phyloP scores from a whole-genome alignment of 306 rosid species.

The Pyrus bretschneideri region DNA sequence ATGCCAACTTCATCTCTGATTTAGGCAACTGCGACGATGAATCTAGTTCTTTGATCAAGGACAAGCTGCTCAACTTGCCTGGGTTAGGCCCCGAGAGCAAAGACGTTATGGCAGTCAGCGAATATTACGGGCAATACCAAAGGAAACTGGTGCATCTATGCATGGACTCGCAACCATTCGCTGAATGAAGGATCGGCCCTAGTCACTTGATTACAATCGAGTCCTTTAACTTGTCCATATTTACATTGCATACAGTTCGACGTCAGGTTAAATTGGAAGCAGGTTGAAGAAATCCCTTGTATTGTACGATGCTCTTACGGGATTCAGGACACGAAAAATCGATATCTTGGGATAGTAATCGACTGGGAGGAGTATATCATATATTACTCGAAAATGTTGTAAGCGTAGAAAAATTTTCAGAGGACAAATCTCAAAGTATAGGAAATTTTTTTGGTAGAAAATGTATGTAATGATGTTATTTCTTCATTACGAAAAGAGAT shows the following conservation, averaged over 20 bases:
- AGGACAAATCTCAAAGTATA: not conserved
- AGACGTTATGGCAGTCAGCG: slow-evolving; percentile 71
- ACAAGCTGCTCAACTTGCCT: slow-evolving; percentile 43
- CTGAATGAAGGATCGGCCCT: slow-evolving; percentile 36
- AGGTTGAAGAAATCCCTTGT: not conserved
- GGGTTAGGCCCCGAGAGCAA: slow-evolving; percentile 72
- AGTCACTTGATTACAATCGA: not conserved
- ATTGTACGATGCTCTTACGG: not conserved
- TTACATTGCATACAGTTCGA: not conserved
- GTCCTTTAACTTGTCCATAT: not conserved
- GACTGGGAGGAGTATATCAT: not conserved
- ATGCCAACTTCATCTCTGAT: slow-evolving; percentile 49
- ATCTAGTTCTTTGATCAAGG: slow-evolving; percentile 38
- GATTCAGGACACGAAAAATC: not conserved
- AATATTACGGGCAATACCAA: slow-evolving; percentile 82
- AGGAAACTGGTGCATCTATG: slow-evolving; percentile 88
- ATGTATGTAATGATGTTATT: not conserved
- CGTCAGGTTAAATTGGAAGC: not conserved
- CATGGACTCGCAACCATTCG: slow-evolving; percentile 78
- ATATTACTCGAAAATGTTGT: slow-evolving; percentile 12
- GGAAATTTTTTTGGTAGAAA: not conserved
- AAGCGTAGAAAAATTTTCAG: slow-evolving; percentile 21
- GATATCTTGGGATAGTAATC: not conserved
- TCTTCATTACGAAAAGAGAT: not conserved
- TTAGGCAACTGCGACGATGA: slow-evolving; percentile 40